These are phyloP conservation scores for Auricularia cornea DNA, from an alignment of 768 basidiomycete species.

Conservation along the genomic window DNA sequence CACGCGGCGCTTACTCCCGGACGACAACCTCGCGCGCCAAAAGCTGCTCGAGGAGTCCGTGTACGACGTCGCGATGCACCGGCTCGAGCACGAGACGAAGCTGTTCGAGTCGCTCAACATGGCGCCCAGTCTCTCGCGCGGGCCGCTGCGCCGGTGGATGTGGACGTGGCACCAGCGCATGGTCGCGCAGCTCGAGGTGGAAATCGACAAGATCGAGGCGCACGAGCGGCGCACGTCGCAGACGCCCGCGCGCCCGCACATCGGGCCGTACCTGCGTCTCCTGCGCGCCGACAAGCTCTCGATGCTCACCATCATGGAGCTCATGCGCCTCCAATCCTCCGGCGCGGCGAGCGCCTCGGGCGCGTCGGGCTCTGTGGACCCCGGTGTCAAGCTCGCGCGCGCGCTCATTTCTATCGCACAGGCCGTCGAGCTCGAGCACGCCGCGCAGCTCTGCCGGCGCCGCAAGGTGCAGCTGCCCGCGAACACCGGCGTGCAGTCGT, in stretches of 20 bases:
- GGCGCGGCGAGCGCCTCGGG: neutral
- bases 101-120: constrained; percentile 39
- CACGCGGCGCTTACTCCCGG: constrained; percentile 53
- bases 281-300: constrained; percentile 74
- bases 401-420: constrained; percentile 73
- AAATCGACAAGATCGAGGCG: constrained; percentile 38
- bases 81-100: constrained; percentile 56
- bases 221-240: neutral
- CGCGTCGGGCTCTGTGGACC: constrained; percentile 63
- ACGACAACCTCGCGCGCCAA: constrained; percentile 67
- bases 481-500: constrained; percentile 23
- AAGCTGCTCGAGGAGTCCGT: constrained; percentile 77
- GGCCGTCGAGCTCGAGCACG: constrained; percentile 86
- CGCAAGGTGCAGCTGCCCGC: constrained; percentile 27
- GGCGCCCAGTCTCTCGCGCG: constrained; percentile 36
- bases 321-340: constrained; percentile 63
- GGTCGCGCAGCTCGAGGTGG: constrained; percentile 38
- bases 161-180: constrained; percentile 75
- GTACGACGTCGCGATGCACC: constrained; percentile 71
- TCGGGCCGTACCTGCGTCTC: constrained; percentile 68
- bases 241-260: constrained; percentile 10
- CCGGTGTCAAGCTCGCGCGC: constrained; percentile 85
- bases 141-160: constrained; percentile 68
- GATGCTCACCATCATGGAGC: constrained; percentile 79
- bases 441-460: constrained; percentile 56